phyloP scores from a whole-genome alignment of 208 protist genomes.

The Trypanosoma scelopori region DNA sequence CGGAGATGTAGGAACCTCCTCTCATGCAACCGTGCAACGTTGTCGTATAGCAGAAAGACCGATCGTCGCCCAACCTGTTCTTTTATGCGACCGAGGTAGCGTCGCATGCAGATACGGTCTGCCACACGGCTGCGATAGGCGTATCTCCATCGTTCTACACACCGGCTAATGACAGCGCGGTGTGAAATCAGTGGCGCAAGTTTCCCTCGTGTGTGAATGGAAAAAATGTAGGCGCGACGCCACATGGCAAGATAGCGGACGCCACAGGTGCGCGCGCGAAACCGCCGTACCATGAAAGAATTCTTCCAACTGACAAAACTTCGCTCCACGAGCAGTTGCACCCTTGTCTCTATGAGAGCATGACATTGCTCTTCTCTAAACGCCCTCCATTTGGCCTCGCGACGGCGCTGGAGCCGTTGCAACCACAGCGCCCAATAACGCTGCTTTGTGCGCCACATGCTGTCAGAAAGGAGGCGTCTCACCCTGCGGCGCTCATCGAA shows the following conservation, averaged over 20 bases:
- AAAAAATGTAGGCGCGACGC: constrained; percentile 22
- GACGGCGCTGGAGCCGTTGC: neutral
- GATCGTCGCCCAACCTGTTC: neutral
- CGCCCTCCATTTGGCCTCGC: constrained; percentile 8
- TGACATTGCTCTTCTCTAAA: constrained; percentile 30
- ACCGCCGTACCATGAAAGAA: constrained; percentile 13
- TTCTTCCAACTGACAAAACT: constrained; percentile 18
- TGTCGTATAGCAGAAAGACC: neutral
- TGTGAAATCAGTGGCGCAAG: constrained; percentile 1
- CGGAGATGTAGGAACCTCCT: neutral
- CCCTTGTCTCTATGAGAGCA: constrained; percentile 19
- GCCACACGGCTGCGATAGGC: neutral
- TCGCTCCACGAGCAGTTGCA: neutral
- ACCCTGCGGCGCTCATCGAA: constrained; percentile 34
- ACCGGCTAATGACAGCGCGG: neutral
- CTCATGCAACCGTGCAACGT: constrained; percentile 7
- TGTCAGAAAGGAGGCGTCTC: constrained; percentile 21
- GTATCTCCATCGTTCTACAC: constrained; percentile 13
- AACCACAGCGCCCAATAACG: constrained; percentile 33
- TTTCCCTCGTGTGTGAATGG: constrained; percentile 5
- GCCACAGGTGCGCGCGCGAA: constrained; percentile 14
- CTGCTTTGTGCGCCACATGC: constrained; percentile 7
- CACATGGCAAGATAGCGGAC: constrained; percentile 14
- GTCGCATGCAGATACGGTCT: constrained; percentile 10
- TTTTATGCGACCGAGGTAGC: constrained; percentile 5